These are phyloP conservation scores for Lepraria neglecta DNA, from an alignment of 495 filamentous ascomycete genomes.

Conservation along the genomic window DNA sequence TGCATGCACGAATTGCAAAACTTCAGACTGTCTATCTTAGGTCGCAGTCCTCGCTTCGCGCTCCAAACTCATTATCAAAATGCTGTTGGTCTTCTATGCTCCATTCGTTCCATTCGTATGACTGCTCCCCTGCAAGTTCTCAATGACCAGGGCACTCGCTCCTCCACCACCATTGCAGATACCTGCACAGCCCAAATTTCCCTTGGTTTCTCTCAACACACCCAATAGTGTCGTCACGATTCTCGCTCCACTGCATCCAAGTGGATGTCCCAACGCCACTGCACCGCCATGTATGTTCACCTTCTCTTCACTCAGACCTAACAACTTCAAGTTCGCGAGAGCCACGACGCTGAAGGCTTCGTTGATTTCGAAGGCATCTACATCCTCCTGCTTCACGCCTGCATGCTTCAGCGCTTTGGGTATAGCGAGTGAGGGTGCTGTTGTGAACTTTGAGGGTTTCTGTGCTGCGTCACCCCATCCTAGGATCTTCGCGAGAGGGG, in stretches of 20 bases:
- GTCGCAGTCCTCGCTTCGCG: no score
- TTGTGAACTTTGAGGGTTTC: constrained; percentile 89
- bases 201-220: constrained; percentile 82
- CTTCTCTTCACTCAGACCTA: constrained; percentile 70
- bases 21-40: no score
- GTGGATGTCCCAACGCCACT: constrained; percentile 90
- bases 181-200: constrained; percentile 85
- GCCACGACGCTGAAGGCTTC: constrained; percentile 98
- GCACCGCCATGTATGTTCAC: constrained; percentile 95
- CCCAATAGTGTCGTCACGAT: constrained; percentile 87
- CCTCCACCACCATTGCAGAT: constrained; percentile 99
- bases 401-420: constrained; percentile 95
- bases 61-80: no score
- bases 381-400: constrained; percentile 59
- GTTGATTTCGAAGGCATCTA: constrained; percentile 98
- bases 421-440: constrained; percentile 86
- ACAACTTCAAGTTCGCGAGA: constrained; percentile 87
- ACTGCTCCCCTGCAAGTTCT: constrained; percentile 44
- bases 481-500: constrained; percentile 87
- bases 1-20: no score
- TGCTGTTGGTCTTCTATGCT: background rate
- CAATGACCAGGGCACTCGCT: constrained; percentile 83
- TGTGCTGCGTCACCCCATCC: constrained; percentile 95
- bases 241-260: constrained; percentile 87
- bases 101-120: constrained; percentile 19